Conservation (phyloP, 1,284 basidiomycete genomes). For the Fomitopsis betulina region DNA sequence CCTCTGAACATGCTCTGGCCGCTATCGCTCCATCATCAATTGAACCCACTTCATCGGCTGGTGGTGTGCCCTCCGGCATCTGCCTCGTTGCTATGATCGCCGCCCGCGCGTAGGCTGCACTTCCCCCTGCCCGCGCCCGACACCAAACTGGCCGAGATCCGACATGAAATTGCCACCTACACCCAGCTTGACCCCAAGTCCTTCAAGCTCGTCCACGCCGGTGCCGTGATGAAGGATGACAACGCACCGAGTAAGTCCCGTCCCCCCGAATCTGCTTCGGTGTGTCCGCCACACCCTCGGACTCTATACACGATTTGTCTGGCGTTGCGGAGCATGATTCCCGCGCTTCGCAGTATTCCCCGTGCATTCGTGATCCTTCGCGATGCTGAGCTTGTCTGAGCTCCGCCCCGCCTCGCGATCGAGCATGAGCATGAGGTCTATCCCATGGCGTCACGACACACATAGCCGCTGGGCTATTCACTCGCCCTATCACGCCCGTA, state of each 20-base stretch:
- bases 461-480: slow-evolving; percentile 1
- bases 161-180: slow-evolving; percentile 54
- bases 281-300: not conserved
- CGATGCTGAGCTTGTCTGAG: not conserved
- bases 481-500: slow-evolving; percentile 3
- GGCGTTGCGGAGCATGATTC: slow-evolving; percentile 3
- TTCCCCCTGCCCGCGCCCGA: slow-evolving; percentile 54
- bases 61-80: not conserved
- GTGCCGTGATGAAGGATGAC: slow-evolving; percentile 79
- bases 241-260: slow-evolving; percentile 51
- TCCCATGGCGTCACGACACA: slow-evolving; percentile 1
- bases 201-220: slow-evolving; percentile 79
- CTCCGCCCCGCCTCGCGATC: not conserved
- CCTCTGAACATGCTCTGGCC: slow-evolving; percentile 3
- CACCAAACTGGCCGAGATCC: slow-evolving; percentile 50
- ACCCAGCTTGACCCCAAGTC: slow-evolving; percentile 55
- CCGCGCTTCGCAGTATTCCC: not conserved
- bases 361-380: not conserved
- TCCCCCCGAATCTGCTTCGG: slow-evolving; percentile 3
- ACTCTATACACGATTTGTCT: not conserved
- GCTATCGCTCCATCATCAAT: slow-evolving; percentile 2
- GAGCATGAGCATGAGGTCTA: not conserved
- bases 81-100: not conserved
- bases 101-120: slow-evolving; percentile 35
- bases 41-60: not conserved